These are phyloP conservation scores for Apiospora sp. DNA, from an alignment of 2,329 filamentous ascomycete species.

Conservation along the genomic window DNA sequence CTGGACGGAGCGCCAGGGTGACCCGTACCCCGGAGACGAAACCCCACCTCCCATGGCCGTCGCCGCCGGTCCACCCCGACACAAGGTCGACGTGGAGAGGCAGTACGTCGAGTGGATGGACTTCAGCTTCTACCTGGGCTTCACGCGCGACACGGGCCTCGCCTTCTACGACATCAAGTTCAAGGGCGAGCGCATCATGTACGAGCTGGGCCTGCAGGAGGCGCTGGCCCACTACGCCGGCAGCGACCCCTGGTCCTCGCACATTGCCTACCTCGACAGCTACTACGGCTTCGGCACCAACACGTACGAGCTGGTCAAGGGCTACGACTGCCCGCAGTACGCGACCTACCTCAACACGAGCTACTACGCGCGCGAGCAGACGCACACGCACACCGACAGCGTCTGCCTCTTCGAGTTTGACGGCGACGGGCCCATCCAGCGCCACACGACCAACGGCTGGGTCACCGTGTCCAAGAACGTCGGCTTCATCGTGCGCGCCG, in stretches of 20 bases:
- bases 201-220: slow-evolving; percentile 41
- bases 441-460: slow-evolving; percentile 43
- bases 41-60: slow-evolving; percentile 59
- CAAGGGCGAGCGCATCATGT: slow-evolving; percentile 50
- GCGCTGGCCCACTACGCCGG: slow-evolving; percentile 40
- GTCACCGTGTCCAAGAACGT: slow-evolving; percentile 37
- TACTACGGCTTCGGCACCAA: slow-evolving; percentile 42
- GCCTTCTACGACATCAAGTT: slow-evolving; percentile 48
- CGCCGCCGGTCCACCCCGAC: slow-evolving; percentile 45
- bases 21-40: slow-evolving; percentile 44
- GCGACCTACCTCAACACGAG: slow-evolving; percentile 37
- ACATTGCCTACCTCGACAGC: slow-evolving; percentile 42
- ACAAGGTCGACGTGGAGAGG: slow-evolving; percentile 43
- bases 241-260: slow-evolving; percentile 38
- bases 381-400: slow-evolving; percentile 44
- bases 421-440: slow-evolving; percentile 45
- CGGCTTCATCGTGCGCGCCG: slow-evolving; percentile 44
- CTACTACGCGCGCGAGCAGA: slow-evolving; percentile 33
- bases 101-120: slow-evolving; percentile 52
- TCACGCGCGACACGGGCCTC: slow-evolving; percentile 45
- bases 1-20: slow-evolving; percentile 42
- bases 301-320: slow-evolving; percentile 39
- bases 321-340: slow-evolving; percentile 39
- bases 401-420: slow-evolving; percentile 55
- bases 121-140: slow-evolving; percentile 48